Percentiles rank a stretch among this genome's conserved stretches.
phyloP scores from a whole-genome alignment of 2,329 filamentous ascomycete species.

The Trichothecium roseum region DNA sequence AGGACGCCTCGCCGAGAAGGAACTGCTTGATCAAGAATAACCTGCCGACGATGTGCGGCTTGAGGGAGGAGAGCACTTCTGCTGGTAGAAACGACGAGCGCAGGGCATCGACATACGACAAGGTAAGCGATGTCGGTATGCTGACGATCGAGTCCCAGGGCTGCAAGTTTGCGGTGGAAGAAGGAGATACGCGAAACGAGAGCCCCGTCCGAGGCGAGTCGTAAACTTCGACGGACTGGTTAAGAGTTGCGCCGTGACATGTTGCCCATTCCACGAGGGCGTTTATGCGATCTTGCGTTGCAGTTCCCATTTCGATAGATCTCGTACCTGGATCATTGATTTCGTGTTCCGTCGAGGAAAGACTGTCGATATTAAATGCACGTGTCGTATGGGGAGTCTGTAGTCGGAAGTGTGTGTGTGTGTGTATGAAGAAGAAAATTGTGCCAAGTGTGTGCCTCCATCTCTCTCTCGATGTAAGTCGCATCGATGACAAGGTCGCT shows the following conservation, averaged over 20 bases:
- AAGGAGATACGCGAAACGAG: conserved; percentile 40
- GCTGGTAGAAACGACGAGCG: not conserved
- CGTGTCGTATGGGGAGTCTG: too few species aligned
- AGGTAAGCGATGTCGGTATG: conserved; percentile 40
- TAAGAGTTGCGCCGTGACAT: conserved; percentile 33
- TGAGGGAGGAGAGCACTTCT: conserved; percentile 24
- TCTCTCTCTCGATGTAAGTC: too few species aligned
- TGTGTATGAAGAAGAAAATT: too few species aligned
- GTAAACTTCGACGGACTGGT: conserved; percentile 42
- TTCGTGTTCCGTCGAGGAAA: too few species aligned
- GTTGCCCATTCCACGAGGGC: conserved; percentile 38
- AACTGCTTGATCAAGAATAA: conserved; percentile 63
- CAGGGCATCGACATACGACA: conserved; percentile 50
- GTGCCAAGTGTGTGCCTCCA: too few species aligned
- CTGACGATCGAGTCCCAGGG: conserved; percentile 35
- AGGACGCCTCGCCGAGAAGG: conserved; percentile 44
- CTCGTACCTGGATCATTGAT: too few species aligned
- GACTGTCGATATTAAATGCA: too few species aligned
- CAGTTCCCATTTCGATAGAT: not conserved
- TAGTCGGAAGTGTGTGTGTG: too few species aligned
- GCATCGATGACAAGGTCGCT: too few species aligned
- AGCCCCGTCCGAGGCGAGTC: conserved; percentile 38
- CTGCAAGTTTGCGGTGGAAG: conserved; percentile 14
- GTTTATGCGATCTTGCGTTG: conserved; percentile 7
- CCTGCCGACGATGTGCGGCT: conserved; percentile 51